Evolutionary conservation across 352 stramenopile genomes (phyloP).

Genomic region (Phytophthora sansomeana): DNA sequence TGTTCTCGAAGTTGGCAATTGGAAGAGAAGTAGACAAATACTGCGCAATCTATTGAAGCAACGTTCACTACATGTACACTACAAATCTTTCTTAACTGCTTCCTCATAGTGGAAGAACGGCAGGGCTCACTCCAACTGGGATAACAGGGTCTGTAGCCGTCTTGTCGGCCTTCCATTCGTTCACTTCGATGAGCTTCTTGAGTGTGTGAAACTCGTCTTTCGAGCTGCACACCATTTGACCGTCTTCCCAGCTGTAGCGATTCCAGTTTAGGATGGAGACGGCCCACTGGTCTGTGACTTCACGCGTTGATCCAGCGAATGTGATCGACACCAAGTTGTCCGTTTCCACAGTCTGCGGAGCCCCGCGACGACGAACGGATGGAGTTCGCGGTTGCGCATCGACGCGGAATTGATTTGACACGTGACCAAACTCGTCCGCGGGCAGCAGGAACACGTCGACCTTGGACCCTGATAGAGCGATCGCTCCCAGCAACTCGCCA

Average conservation of each 20-base stretch:
- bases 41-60: constrained; percentile 5
- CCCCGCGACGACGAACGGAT: constrained; percentile 22
- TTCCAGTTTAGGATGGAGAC: constrained; percentile 88
- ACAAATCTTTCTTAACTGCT: not conserved
- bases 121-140: constrained; percentile 58
- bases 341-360: constrained; percentile 26
- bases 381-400: constrained; percentile 47
- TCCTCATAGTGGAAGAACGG: constrained; percentile 60
- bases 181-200: constrained; percentile 45
- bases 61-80: not conserved
- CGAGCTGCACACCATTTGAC: constrained; percentile 79
- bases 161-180: constrained; percentile 37
- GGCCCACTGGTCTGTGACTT: constrained; percentile 76
- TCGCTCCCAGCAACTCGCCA: constrained; percentile 62
- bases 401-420: constrained; percentile 75
- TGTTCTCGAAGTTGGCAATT: no score
- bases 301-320: constrained; percentile 63
- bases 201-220: constrained; percentile 72
- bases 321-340: constrained; percentile 42
- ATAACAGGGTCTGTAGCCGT: constrained; percentile 36
- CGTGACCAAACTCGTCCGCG: constrained; percentile 41
- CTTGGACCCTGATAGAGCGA: constrained; percentile 79
- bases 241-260: constrained; percentile 85
- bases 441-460: constrained; percentile 78
- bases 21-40: no score